These are phyloP conservation scores for Fusarium temperatum DNA, from an alignment of 2,329 filamentous ascomycete genomes.

Conservation along the genomic window DNA sequence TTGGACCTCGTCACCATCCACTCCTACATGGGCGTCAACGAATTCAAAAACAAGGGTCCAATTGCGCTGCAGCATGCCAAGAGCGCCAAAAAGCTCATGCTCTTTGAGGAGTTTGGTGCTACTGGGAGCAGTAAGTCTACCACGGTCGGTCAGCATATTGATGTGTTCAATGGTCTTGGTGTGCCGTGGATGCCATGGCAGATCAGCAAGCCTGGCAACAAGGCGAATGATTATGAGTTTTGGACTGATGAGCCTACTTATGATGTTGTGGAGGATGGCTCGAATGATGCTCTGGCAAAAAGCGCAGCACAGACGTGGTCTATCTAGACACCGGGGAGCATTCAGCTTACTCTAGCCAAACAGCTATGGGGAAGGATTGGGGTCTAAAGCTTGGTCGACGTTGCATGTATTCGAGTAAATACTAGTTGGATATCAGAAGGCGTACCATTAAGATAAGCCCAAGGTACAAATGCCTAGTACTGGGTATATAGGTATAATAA, in stretches of 20 bases:
- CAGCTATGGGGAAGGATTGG: too few relatives aligned
- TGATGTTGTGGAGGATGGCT: neutral
- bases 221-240: neutral
- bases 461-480: too few relatives aligned
- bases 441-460: too few relatives aligned
- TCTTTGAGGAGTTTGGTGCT: neutral
- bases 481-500: too few relatives aligned
- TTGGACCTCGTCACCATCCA: neutral
- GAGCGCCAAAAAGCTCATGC: neutral
- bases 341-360: accelerated
- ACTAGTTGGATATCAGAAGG: too few relatives aligned
- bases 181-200: neutral
- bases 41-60: neutral
- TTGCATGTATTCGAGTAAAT: too few relatives aligned
- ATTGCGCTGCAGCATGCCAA: neutral
- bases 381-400: too few relatives aligned
- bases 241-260: neutral
- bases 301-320: neutral
- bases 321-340: neutral
- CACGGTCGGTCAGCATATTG: neutral
- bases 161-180: neutral
- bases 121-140: neutral
- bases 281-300: neutral
- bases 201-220: neutral
- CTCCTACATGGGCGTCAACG: neutral